Conservation (phyloP, 805 yeast species). For the Cyberlindnera mycetangii region DNA sequence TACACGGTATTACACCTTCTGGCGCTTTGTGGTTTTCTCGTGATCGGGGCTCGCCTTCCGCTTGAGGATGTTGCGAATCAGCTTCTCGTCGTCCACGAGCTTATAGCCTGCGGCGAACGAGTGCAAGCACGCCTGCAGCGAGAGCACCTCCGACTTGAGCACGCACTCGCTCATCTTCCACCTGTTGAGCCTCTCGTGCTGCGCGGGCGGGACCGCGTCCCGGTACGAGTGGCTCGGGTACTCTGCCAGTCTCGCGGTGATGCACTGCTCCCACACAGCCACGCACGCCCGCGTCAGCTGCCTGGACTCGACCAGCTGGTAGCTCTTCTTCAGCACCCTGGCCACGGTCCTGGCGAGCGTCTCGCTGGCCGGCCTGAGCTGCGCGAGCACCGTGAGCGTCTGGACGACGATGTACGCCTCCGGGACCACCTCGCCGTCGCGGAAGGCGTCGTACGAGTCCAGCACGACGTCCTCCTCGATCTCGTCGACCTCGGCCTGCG, state of each 20-base stretch:
- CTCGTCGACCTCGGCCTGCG: constrained; percentile 33
- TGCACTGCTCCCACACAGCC: constrained; percentile 27
- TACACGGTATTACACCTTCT: constrained; percentile 19
- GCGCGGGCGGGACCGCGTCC: constrained; percentile 22
- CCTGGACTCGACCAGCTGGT: constrained; percentile 52
- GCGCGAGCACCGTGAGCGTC: constrained; percentile 40
- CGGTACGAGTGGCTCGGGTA: constrained; percentile 44
- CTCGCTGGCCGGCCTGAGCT: constrained; percentile 18
- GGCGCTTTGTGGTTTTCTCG: constrained; percentile 28
- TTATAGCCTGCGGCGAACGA: constrained; percentile 32
- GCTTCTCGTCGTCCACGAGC: constrained; percentile 55
- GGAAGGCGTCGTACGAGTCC: constrained; percentile 62
- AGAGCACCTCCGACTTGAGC: constrained; percentile 50
- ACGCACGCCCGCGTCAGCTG: constrained; percentile 40
- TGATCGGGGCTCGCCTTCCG: constrained; percentile 34
- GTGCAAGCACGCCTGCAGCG: constrained; percentile 41
- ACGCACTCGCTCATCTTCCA: constrained; percentile 52
- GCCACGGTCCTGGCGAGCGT: constrained; percentile 34
- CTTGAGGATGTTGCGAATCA: constrained; percentile 57
- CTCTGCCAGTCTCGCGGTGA: constrained; percentile 34
- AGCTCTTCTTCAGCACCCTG: constrained; percentile 55
- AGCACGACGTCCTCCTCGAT: constrained; percentile 40
- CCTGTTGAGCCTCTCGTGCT: constrained; percentile 18
- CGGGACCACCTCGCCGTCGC: constrained; percentile 53
- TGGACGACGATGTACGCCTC: constrained; percentile 57